These are phyloP conservation scores for Solanum medicagineum DNA, from an alignment of 257 asterid species.

Conservation along the genomic window DNA sequence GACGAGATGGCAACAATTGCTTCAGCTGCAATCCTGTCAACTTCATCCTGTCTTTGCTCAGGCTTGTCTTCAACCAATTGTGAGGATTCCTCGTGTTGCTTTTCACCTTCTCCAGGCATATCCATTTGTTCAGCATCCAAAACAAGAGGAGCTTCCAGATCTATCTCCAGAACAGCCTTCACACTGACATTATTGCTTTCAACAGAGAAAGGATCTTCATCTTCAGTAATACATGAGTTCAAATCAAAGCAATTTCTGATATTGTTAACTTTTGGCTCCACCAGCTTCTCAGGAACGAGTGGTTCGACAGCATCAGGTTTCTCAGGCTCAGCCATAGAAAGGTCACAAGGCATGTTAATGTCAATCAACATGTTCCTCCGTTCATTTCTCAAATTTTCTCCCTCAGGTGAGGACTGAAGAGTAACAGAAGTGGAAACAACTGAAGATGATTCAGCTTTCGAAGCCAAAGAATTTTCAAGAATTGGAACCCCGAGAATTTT, in stretches of 20 bases:
- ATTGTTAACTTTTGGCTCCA: conserved; percentile 7
- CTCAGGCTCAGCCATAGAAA: conserved; percentile 20
- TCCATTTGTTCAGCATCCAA: conserved; percentile 31
- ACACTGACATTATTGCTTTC: conserved; percentile 7
- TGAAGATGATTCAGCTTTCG: conserved; percentile 16
- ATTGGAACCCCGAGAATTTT: conserved; percentile 70
- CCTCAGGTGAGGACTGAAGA: conserved; percentile 8
- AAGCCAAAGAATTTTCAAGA: conserved; percentile 23
- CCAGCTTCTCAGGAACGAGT: conserved; percentile 16
- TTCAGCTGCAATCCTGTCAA: conserved; percentile 55
- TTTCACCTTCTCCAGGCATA: conserved; percentile 6
- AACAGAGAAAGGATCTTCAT: conserved; percentile 46
- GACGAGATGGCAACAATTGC: conserved; percentile 52
- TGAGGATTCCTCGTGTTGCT: conserved; percentile 9
- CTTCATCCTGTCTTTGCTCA: conserved; percentile 30
- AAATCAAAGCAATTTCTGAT: conserved; percentile 48
- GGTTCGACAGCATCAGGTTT: conserved; percentile 21
- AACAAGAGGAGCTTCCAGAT: conserved; percentile 55
- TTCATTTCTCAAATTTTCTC: conserved; percentile 8
- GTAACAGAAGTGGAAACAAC: conserved; percentile 24
- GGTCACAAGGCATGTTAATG: conserved; percentile 61
- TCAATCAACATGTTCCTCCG: conserved; percentile 42
- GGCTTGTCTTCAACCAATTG: conserved; percentile 15
- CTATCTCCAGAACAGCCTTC: conserved; percentile 37
- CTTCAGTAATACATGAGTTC: conserved; percentile 55